phyloP scores from a whole-genome alignment of 139 green algal genomes.

The Auxenochlorella pyrenoidosa region DNA sequence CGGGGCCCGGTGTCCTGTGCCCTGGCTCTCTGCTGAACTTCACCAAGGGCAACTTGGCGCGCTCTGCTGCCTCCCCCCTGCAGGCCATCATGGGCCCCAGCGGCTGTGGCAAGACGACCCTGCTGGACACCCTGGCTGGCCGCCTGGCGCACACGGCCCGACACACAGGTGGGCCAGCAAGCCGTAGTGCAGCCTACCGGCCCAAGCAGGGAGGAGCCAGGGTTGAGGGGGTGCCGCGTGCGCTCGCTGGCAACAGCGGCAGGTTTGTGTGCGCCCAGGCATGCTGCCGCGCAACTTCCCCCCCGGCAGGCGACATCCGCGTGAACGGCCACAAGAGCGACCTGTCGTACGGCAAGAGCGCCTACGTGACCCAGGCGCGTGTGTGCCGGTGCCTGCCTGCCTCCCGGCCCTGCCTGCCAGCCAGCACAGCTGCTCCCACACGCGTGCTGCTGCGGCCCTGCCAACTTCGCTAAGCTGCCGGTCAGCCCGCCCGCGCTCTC shows the following conservation, averaged over 20 bases:
- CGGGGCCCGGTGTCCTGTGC: too few species aligned
- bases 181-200: too few species aligned
- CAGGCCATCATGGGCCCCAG: slow-evolving; percentile 59
- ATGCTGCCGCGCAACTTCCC: background rate
- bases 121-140: slow-evolving; percentile 52
- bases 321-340: slow-evolving; percentile 33
- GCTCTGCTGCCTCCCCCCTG: background rate
- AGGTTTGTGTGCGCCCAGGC: background rate
- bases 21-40: too few species aligned
- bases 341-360: slow-evolving; percentile 40
- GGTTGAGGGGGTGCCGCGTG: too few species aligned
- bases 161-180: background rate
- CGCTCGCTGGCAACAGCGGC: too few species aligned
- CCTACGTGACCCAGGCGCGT: slow-evolving; percentile 46
- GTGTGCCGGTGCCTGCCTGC: background rate
- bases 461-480: too few species aligned
- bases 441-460: too few species aligned
- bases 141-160: slow-evolving; percentile 32
- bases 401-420: background rate
- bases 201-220: too few species aligned
- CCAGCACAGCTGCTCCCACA: too few species aligned
- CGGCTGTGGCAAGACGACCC: slow-evolving; percentile 54
- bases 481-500: too few species aligned
- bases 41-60: too few species aligned
- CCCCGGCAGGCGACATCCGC: background rate